Evolutionary conservation across 805 yeast genomes (phyloP), one percentile per base, ranked within the genome.

Genomic region (Jamesozyma rosinii): DNA sequence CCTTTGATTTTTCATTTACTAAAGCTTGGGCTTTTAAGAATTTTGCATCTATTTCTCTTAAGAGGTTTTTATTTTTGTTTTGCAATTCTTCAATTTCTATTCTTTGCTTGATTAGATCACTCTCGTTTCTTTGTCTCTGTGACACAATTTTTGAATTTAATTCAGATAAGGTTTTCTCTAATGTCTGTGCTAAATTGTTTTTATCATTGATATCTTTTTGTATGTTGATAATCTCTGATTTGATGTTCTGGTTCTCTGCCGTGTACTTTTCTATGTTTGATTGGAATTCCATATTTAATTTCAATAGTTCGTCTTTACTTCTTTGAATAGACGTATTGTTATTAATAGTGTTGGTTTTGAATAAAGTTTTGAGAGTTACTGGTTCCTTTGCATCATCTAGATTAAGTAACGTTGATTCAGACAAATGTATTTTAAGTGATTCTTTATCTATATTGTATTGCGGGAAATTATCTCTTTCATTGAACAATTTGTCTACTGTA

Each of bases 61-160:
- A 66, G 11, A 66, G 67, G 52, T 50, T 51, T 40, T 72, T 72
- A 39, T 81, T 59, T 44, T 79, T 83, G 31, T 75, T 68, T 48
- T 79, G 83, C 42, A 78, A 59, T 54, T 74, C 72, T 57, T 81
- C 89, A 41, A 79, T 72, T 55, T 82, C 83, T n/a, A 79, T 73
- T 42, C 75, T 72, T 44, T 77, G 74, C 22, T 55, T 46, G 5
- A 33, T 75, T 63, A 31, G 72, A 67, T 22, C 72, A 64, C 49
- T 77, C 77, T 50, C 75, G 66, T 36, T 70, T 64, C 76, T 74
- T 71, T 36, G 72, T 66, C 49, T 75, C 51, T 72, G 72, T 10
- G 76, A 77, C 38, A 80, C 84, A 46, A 74, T 76, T 26, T 69
- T 70, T 18, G 72, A 63, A 52, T 77, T 77, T 22, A 68, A 62